Evolutionary conservation across 2,329 filamentous ascomycete species (phyloP).

Genomic region (Scedosporium apiospermum): DNA sequence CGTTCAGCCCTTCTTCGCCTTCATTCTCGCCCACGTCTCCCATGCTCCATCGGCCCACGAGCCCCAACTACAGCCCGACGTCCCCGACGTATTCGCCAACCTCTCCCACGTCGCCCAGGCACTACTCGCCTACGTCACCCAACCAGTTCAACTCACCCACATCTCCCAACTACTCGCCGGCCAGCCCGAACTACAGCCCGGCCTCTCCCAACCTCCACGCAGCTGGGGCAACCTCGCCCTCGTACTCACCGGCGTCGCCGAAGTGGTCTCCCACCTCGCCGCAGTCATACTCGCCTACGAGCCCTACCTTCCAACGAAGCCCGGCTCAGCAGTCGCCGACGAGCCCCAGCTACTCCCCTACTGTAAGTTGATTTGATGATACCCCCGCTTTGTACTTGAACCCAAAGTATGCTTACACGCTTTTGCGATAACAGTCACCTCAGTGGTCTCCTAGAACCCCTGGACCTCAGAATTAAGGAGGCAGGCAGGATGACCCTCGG

Average conservation of each 20-base stretch:
- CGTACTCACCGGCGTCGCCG: slow-evolving; percentile 63
- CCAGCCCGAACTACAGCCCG: slow-evolving; percentile 64
- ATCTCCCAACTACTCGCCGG: slow-evolving; percentile 63
- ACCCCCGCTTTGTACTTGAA: neutral
- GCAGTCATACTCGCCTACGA: slow-evolving; percentile 53
- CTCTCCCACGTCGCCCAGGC: slow-evolving; percentile 45
- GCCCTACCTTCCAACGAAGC: slow-evolving; percentile 48
- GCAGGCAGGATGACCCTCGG: neutral
- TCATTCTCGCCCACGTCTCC: slow-evolving; percentile 56
- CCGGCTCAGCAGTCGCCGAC: slow-evolving; percentile 50
- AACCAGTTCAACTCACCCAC: slow-evolving; percentile 63
- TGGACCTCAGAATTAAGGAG: slow-evolving; percentile 27
- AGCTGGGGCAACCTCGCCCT: slow-evolving; percentile 40
- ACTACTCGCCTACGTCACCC: slow-evolving; percentile 65
- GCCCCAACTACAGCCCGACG: slow-evolving; percentile 55
- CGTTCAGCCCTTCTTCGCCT: slow-evolving; percentile 54
- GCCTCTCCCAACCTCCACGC: slow-evolving; percentile 48
- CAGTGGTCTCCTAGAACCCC: slow-evolving; percentile 36
- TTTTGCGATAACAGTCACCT: slow-evolving; percentile 26
- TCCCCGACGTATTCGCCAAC: slow-evolving; percentile 57
- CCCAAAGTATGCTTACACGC: neutral
- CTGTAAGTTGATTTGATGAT: slow-evolving; percentile 24
- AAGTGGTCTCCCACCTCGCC: slow-evolving; percentile 69
- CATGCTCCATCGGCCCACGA: slow-evolving; percentile 45
- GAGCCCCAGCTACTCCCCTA: slow-evolving; percentile 65